These are phyloP conservation scores for Crassisporium funariophilum DNA, from an alignment of 768 basidiomycete species.

Conservation along the genomic window DNA sequence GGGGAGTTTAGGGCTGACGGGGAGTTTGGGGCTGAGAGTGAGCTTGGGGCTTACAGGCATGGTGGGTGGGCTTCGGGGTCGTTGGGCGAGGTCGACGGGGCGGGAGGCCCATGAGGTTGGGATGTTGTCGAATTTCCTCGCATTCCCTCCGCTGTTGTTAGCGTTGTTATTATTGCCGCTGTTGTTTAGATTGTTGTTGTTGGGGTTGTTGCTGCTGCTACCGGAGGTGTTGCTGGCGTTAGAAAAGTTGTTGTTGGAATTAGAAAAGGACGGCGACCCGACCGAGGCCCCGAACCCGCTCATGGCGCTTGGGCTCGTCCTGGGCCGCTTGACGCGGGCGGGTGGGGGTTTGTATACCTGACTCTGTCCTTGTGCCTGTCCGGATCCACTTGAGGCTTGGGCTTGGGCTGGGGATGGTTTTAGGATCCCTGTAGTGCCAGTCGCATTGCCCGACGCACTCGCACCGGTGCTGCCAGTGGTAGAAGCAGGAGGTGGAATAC, in stretches of 20 bases:
- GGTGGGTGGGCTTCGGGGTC: too few species aligned
- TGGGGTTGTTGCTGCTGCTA: not conserved
- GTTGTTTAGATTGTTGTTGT: not conserved
- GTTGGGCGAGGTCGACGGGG: too few species aligned
- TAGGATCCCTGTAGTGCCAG: too few species aligned
- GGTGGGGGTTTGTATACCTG: constrained; percentile 10
- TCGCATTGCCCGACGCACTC: too few species aligned
- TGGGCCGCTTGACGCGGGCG: constrained; percentile 23
- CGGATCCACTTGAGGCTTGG: too few species aligned
- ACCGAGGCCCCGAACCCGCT: constrained; percentile 8
- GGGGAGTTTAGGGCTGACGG: not conserved
- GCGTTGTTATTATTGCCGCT: not conserved
- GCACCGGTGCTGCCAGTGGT: constrained; percentile 6
- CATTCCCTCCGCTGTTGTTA: too few species aligned
- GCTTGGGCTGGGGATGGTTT: not conserved
- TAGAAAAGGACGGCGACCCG: too few species aligned
- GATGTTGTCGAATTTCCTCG: constrained; percentile 17
- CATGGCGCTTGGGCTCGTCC: constrained; percentile 24
- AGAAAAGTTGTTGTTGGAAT: constrained; percentile 3
- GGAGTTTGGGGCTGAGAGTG: not conserved
- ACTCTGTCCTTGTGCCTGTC: too few species aligned
- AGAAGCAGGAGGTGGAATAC: constrained; percentile 21
- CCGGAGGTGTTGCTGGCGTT: not conserved
- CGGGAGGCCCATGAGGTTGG: constrained; percentile 26
- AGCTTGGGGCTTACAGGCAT: too few species aligned